Evolutionary conservation across 805 yeast genomes (phyloP), one percentile per base, ranked within the genome.

Genomic region (Nakazawaea populi): DNA sequence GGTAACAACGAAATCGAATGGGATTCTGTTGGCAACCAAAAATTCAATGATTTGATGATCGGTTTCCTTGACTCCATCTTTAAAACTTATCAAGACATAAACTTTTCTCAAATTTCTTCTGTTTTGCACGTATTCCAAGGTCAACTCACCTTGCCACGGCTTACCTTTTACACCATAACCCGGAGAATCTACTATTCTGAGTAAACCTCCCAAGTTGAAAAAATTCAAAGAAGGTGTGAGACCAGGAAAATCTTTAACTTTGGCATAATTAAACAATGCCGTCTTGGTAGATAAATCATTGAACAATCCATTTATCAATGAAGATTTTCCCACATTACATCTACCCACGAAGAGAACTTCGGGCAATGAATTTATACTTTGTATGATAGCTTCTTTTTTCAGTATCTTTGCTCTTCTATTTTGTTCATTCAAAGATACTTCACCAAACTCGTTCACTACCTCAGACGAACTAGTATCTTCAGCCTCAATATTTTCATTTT

Each of bases 251-350:
- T 57, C 56, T 46, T 61, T 64, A 29, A 68, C 72, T 30, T 64
- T 55, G 2, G 90, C 92, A 53, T 69, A 75, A 44, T 37, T 43
- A 27, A 55, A 64, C 51, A 54, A 60, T 47, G 59, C 55, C 27
- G 55, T 64, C 40, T 62, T 64, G 48, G 62, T 60, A 29, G 60
- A 58, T 6, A 66, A 62, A 37, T 69, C 68, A 1, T 80, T 69
- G 4, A 87, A 66, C 7, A 89, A 51, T 10, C 77, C 77, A 59
- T 87, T 87, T 40, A 90, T 69, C 29, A 90, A 63, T 0, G 95
- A 82, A 0, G 96, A 87, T 61, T 90, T 90, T 0, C 97, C 97
- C 6, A 85, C 90, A 58, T 90, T 90, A 45, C 95, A 85, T 55
- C 88, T 78, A 0, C 97, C 97, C 43, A 90, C 58, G 44, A 90